Evolutionary conservation across 768 basidiomycete genomes (phyloP), one percentile per base, ranked within the genome.

Genomic region (Collybia sordida): DNA sequence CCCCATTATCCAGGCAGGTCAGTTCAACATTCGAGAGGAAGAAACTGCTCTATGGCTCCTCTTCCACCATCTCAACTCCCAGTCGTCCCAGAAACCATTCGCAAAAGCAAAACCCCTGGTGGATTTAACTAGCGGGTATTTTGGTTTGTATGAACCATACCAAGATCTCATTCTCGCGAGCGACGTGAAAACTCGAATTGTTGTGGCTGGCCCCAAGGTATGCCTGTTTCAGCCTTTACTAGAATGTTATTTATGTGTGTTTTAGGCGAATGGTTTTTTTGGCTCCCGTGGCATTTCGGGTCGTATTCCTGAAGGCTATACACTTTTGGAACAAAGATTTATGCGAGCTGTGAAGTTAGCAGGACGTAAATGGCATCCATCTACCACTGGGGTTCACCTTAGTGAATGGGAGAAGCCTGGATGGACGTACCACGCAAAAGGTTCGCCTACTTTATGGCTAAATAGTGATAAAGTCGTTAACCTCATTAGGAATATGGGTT

Each of bases 371-470:
- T 78, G 75, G 75, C 50, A 59, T 14, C 50, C 51, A 19, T 43
- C 54, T 18, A 40, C 54, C n/a, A 60, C 69, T 27, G 81, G 83
- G 0, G 78, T 99, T 19, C 74, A 83, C 47, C 72, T 99, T 53
- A 79, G 72, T 51, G 96, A 99, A 66, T 99, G 97, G 97, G 80
- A 84, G 61, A 80, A 80, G 55, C 71, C 77, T 19, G 92, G 88
- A 3, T 99, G 97, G 97, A 98, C 97, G 1, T 99, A 99, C 70
- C 97, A 99, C 62, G 91, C 97, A 21, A 99, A 99, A 79, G 97
- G 95, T 96, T 53, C 34, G 66, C 31, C 31, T 35, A 27, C 15
- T 6, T 27, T 23, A 44, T 24, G 27, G 39, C 6, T 25, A 27
- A n/a, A 9, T 8, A 24, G 25, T 34, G 31, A 23, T 35, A 28